These are phyloP conservation scores for Myrmaecium sp. DNA, from an alignment of 2,329 filamentous ascomycete species.

Conservation along the genomic window DNA sequence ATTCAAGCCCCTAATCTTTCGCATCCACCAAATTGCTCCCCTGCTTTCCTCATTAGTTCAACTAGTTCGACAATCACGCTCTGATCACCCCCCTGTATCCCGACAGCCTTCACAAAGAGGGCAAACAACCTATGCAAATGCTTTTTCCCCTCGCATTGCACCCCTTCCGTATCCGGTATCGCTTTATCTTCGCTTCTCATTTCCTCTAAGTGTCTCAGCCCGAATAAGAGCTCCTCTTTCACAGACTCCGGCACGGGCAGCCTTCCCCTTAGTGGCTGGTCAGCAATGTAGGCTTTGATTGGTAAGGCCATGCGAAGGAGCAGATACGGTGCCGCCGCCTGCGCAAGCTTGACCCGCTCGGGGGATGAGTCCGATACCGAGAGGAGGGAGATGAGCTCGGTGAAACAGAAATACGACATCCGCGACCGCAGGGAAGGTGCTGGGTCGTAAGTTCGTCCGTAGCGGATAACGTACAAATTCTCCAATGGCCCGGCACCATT, in stretches of 20 bases:
- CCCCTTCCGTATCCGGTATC: conserved; percentile 35
- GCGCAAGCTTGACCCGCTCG: conserved; percentile 45
- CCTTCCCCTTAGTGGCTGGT: conserved; percentile 73
- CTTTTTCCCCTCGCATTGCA: conserved; percentile 36
- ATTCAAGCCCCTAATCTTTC: too few relatives aligned
- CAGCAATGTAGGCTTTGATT: conserved; percentile 71
- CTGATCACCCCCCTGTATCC: conserved; percentile 44
- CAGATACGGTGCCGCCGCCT: conserved; percentile 62
- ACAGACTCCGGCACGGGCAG: conserved; percentile 80
- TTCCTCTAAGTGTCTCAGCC: conserved; percentile 48
- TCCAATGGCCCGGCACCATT: conserved; percentile 35
- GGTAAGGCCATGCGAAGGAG: conserved; percentile 67
- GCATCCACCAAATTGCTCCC: conserved; percentile 20
- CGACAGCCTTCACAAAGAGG: conserved; percentile 48
- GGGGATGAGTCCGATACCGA: conserved; percentile 29
- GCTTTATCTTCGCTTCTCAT: conserved; percentile 54
- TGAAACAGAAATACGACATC: conserved; percentile 67
- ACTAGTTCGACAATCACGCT: conserved; percentile 32
- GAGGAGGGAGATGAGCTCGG: conserved; percentile 47
- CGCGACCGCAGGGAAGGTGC: conserved; percentile 45
- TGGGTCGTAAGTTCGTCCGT: conserved; percentile 56
- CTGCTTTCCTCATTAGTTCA: conserved; percentile 23
- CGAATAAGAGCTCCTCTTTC: conserved; percentile 58
- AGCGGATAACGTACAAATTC: conserved; percentile 45
- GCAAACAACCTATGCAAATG: conserved; percentile 73